Conservation (phyloP, 2,329 filamentous ascomycete species). For the Colletotrichum tropicicola region DNA sequence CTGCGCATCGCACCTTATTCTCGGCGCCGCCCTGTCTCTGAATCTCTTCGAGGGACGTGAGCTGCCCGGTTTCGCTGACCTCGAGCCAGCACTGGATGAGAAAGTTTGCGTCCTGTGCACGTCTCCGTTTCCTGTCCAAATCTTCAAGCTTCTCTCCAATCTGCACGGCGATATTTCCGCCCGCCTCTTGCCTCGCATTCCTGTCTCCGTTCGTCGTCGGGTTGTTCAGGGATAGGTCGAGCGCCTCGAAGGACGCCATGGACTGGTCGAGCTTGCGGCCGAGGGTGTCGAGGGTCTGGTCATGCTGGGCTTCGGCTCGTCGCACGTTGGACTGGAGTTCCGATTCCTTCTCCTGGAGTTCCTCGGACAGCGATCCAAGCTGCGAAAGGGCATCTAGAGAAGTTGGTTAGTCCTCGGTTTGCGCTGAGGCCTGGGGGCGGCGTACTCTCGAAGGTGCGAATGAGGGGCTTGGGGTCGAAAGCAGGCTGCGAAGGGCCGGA, state of each 20-base stretch:
- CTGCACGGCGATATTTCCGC: slow-evolving; percentile 90
- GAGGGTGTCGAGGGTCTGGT: slow-evolving; percentile 87
- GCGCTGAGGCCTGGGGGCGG: neutral
- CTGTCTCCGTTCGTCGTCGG: slow-evolving; percentile 46
- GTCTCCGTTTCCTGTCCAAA: slow-evolving; percentile 87
- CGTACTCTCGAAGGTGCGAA: slow-evolving; percentile 88
- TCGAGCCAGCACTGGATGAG: slow-evolving; percentile 97
- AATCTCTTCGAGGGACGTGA: slow-evolving; percentile 89
- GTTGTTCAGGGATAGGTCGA: slow-evolving; percentile 84
- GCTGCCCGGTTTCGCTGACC: slow-evolving; percentile 87
- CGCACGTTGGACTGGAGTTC: slow-evolving; percentile 90
- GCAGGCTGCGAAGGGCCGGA: slow-evolving; percentile 71
- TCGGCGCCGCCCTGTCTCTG: slow-evolving; percentile 85
- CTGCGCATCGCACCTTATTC: slow-evolving; percentile 92
- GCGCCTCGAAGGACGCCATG: slow-evolving; percentile 88
- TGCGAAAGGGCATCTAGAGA: slow-evolving; percentile 69
- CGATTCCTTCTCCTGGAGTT: slow-evolving; percentile 89
- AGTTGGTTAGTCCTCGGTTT: slow-evolving; percentile 35
- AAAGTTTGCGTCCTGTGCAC: slow-evolving; percentile 93
- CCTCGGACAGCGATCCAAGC: slow-evolving; percentile 77
- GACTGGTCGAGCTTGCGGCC: slow-evolving; percentile 91
- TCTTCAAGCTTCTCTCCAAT: slow-evolving; percentile 95
- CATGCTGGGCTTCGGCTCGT: slow-evolving; percentile 90
- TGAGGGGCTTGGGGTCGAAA: slow-evolving; percentile 97
- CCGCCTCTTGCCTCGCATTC: slow-evolving; percentile 61